Evolutionary conservation across 129 eudicot genomes (phyloP), one percentile per base, ranked within the genome.

Genomic region (Arctium lappa): DNA sequence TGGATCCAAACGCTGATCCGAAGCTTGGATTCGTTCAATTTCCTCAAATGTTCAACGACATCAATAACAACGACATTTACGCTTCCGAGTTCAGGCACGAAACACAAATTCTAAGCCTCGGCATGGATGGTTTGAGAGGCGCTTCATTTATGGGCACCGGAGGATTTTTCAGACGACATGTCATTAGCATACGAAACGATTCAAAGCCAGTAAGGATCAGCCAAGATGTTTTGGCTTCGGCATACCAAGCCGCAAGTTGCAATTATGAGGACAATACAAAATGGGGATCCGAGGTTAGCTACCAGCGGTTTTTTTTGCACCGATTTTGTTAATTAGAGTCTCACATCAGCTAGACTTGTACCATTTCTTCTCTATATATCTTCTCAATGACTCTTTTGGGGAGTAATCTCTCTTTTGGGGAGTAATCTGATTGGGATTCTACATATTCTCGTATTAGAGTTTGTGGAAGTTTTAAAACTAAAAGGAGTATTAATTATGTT

Each of bases 121-220:
- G 95, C 22, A 79, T 92, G 88, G 92, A 92, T 86, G 98, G 97
- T 31, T 84, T 92, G 33, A 2, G 13, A 6, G 97, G 97, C 70
- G 86, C 89, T 2, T 33, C 5, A 62, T 88, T 86, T 68, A 84
- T 92, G 44, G 98, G 98, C 2, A 85, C 92, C 0, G 91, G 97
- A 2, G 88, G 90, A 71, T 92, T 94, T 69, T 84, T 94, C 62
- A 80, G 39, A 8, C 88, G 95, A 1, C 73, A 83, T 0, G 87
- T 75, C 5, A 86, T 90, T 80, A 90, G 74, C 22, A 3, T 62
- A 11, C 65, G 39, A 39, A 32, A 0, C 13, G 7, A 44, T 27
- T 76, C 72, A 2, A 71, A 81, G 71, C 85, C 83, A 3, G 63
- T 87, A 40, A 34, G 8, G 40, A 34, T 60, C 1, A 60, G 79